Conservation (phyloP, 2,329 filamentous ascomycete species). For the Sclerotinia nivalis region DNA sequence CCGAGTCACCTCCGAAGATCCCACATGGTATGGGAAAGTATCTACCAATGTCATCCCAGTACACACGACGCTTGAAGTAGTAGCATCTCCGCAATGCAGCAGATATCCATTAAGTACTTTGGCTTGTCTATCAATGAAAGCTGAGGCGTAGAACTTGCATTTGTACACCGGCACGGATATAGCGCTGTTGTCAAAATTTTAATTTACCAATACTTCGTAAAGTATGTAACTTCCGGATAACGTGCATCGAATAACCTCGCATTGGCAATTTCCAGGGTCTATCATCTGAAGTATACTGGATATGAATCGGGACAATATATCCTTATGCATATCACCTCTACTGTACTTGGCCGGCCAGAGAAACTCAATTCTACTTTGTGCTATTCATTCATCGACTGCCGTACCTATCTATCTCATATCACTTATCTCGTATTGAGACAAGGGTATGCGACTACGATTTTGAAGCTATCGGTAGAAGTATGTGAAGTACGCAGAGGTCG, state of each 20-base stretch:
- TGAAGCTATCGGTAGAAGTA: background rate
- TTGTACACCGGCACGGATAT: background rate
- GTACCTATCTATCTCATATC: background rate
- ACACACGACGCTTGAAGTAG: background rate
- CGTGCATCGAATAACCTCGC: background rate
- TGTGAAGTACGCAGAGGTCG: background rate
- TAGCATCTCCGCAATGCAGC: background rate
- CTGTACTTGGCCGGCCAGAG: background rate
- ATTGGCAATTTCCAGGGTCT: background rate
- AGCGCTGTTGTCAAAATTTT: background rate
- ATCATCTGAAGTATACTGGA: background rate
- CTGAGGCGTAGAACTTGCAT: background rate
- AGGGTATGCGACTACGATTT: too few species aligned
- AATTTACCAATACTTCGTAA: background rate
- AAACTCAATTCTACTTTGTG: background rate
- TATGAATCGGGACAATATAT: background rate
- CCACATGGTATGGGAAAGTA: background rate
- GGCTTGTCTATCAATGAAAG: background rate
- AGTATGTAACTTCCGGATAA: conserved; percentile 2
- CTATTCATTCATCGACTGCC: background rate
- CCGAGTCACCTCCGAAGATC: conserved; percentile 5
- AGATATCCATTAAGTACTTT: background rate
- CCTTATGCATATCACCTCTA: background rate
- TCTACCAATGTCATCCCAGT: background rate
- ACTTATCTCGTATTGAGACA: background rate